Evolutionary conservation across 2,329 filamentous ascomycete genomes (phyloP), one percentile per base, ranked within the genome.

Genomic region (Apiospora aurea): DNA sequence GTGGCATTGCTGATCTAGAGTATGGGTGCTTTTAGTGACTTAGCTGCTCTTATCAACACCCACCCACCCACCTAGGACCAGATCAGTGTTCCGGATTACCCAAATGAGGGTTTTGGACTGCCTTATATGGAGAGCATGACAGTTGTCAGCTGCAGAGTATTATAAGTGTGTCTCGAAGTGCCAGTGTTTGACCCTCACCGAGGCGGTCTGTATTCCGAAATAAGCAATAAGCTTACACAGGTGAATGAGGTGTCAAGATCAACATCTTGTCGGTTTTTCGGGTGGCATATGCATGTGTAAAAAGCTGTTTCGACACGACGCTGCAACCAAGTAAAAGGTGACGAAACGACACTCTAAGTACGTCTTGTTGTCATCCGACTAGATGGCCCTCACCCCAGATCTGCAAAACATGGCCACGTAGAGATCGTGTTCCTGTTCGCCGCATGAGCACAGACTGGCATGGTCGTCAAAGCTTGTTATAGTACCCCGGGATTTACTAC

Each of bases 161-260:
- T 34, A 43, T 43, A 8, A 43, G 3, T 43, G 11, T 64, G 57
- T 64, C 57, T 64, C 34, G 57, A 64, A 64, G 13, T 18, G 57
- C 34, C 34, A 64, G 34, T 64, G 57, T 64, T 64, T 64, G 57
- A 64, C 57, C 57, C 57, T 64, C 57, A 21, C 21, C n/a, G 57
- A 11, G 4, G n/a, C 21, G 57, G 21, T 41, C 10, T 18, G 18
- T 14, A n/a, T n/a, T n/a, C 4, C n/a, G 57, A 41, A 29, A 29
- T 29, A 29, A 29, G 26, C 11, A 38, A 64, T 64, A 64, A 64
- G 57, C 57, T 64, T 57, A 57, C 5, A 61, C 4, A 16, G 11
- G 29, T 38, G 53, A 16, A 34, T 64, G 34, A 38, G 16, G 34
- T 61, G 53, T 61, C 53, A 61, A 21, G 53, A 11, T 21, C 29